phyloP scores from a whole-genome alignment of 1,284 basidiomycete genomes.

The Malassezia cuniculi region DNA sequence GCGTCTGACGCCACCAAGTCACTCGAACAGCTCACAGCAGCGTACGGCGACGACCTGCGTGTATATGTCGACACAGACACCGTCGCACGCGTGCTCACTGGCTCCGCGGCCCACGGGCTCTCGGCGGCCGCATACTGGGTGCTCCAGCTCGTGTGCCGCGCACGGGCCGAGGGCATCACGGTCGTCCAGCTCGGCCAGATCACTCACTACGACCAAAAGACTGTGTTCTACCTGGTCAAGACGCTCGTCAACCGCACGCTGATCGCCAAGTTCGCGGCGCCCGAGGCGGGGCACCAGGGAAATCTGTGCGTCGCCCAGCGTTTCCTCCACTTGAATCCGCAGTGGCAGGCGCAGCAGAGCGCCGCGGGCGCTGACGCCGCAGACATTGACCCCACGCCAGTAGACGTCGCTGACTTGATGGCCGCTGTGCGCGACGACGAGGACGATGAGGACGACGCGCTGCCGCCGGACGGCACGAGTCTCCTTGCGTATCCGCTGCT shows the following conservation, averaged over 20 bases:
- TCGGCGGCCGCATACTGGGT: conserved; percentile 71
- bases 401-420: conserved; percentile 4
- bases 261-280: conserved; percentile 24
- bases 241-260: conserved; percentile 19
- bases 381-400: conserved; percentile 4
- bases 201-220: conserved; percentile 76
- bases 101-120: conserved; percentile 61
- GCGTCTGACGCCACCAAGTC: conserved; percentile 10
- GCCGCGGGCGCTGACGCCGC: conserved; percentile 9
- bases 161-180: conserved; percentile 62
- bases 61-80: conserved; percentile 62
- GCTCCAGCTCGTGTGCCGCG: conserved; percentile 69
- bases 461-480: neutral
- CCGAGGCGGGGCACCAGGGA: conserved; percentile 26
- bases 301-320: conserved; percentile 21
- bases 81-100: conserved; percentile 64
- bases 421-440: conserved; percentile 1
- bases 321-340: conserved; percentile 20
- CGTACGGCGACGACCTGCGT: conserved; percentile 50
- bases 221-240: conserved; percentile 55
- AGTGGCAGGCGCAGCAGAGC: conserved; percentile 20
- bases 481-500: conserved; percentile 18
- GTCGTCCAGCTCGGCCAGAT: conserved; percentile 62
- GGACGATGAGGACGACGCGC: conserved; percentile 6
- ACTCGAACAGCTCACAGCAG: conserved; percentile 48